Base-by-base conservation (phyloP, 2,329 filamentous ascomycete species). In the Hortaea werneckii region DNA sequence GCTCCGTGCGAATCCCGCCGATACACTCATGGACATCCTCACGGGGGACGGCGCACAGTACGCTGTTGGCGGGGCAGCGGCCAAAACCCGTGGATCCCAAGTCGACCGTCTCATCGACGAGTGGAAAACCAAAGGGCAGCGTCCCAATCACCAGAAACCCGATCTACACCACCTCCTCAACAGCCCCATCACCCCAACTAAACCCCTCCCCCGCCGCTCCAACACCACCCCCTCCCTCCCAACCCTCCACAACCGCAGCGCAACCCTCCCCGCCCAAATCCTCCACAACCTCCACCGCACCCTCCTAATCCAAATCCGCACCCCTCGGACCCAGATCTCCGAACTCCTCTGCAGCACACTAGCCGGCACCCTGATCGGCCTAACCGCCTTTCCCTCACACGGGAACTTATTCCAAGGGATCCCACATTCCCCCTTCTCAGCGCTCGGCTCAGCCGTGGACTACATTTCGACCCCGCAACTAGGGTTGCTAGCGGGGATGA, bases 11-110 rank as follows among this genome's bases (percentile, higher is more conserved):
- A 81, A 81, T 51, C 70, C 69, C 5, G 77, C 74, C 6, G 78
- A 81, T 50, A 66, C 75, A 1, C 68, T 80, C 26, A 77, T 77
- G n/a, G 77, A 81, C 44, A 79, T 80, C 51, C 74, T 80, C 53
- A 76, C 75, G 0, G 77, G 77, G 3, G 75, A 78, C 50, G 76
- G 76, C 0, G 63, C 68, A 10, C 57, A 65, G 9, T 78, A 79
- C 60, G 75, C 51, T 6, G 38, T 50, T 5, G 49, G 50, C 8
- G 39, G 39, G 6, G 40, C 46, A 1, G 51, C 76, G 50, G 53
- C 49, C 3, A 56, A 54, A 0, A 72, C 71, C 4, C 20, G 20
- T 20, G 20, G 20, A 20, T 20, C 20, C 20, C 70, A 76, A 35
- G 66, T 73, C 29, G 65, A 73, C n/a, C 55, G 65, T 6, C 63